These are phyloP conservation scores for Torulaspora franciscae DNA, from an alignment of 805 yeast species.

Conservation along the genomic window DNA sequence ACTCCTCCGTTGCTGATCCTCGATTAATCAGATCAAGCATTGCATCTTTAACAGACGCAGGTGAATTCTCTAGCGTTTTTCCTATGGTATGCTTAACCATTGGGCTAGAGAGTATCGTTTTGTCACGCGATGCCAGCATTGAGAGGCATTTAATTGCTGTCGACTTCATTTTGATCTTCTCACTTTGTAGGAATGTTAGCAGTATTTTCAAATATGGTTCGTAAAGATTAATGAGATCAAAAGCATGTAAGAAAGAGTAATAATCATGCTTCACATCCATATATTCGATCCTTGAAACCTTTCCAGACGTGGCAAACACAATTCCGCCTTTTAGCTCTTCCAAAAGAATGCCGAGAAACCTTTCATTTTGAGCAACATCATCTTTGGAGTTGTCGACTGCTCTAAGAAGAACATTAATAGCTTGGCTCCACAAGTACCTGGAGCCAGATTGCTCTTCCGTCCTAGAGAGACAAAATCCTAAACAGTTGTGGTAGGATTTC, in stretches of 20 bases:
- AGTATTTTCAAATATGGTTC: constrained; percentile 51
- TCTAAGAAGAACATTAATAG: constrained; percentile 12
- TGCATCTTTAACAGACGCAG: constrained; percentile 73
- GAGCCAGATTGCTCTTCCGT: constrained; percentile 4
- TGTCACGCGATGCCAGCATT: constrained; percentile 48
- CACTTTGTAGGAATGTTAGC: constrained; percentile 44
- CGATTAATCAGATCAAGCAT: constrained; percentile 58
- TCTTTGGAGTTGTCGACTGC: constrained; percentile 17
- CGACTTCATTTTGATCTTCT: constrained; percentile 50
- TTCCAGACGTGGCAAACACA: neutral
- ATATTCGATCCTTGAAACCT: neutral
- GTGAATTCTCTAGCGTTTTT: constrained; percentile 49
- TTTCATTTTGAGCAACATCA: constrained; percentile 7
- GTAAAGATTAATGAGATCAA: constrained; percentile 38
- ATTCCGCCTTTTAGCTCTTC: constrained; percentile 3
- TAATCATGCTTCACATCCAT: constrained; percentile 13
- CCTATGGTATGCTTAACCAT: constrained; percentile 50
- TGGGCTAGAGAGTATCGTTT: constrained; percentile 45
- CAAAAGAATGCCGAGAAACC: neutral
- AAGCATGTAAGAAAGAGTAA: constrained; percentile 23
- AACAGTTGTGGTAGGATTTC: constrained; percentile 16
- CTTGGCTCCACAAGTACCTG: constrained; percentile 21
- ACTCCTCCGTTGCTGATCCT: constrained; percentile 37
- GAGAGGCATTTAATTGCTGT: constrained; percentile 65
- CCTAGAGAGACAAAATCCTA: constrained; percentile 5